Percentiles rank a stretch among this genome's conserved stretches.
phyloP scores from a whole-genome alignment of 2,329 filamentous ascomycete species.

The Teratosphaeria destructans region DNA sequence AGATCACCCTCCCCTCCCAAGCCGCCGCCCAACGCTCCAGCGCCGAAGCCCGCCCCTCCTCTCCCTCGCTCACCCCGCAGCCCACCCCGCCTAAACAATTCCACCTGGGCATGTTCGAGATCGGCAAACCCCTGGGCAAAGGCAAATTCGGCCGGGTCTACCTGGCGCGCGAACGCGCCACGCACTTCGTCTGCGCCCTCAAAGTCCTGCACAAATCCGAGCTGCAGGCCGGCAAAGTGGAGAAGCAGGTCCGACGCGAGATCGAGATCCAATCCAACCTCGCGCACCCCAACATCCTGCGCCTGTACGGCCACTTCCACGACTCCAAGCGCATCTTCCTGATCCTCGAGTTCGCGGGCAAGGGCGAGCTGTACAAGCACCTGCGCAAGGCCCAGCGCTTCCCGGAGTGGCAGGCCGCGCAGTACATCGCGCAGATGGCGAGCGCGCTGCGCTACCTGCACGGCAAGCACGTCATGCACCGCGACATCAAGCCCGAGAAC shows the following conservation, averaged over 20 bases:
- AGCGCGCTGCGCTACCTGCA: conserved; percentile 81
- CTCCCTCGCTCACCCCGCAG: conserved; percentile 12
- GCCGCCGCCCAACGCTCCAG: conserved; percentile 44
- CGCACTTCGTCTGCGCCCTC: conserved; percentile 73
- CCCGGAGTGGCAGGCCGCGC: conserved; percentile 74
- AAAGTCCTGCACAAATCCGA: conserved; percentile 82
- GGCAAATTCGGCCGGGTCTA: conserved; percentile 84
- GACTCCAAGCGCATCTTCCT: conserved; percentile 80
- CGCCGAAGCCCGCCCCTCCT: conserved; percentile 21
- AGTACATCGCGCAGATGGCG: conserved; percentile 87
- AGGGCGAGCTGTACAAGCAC: conserved; percentile 82
- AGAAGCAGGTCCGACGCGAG: conserved; percentile 78
- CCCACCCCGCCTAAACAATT: conserved; percentile 44
- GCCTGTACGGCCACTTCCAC: conserved; percentile 80
- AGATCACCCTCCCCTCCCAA: conserved; percentile 59
- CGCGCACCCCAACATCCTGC: conserved; percentile 73
- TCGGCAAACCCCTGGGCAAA: conserved; percentile 74
- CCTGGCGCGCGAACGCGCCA: conserved; percentile 66
- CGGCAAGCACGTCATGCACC: conserved; percentile 94
- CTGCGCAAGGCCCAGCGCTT: conserved; percentile 68
- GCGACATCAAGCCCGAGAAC: conserved; percentile 96
- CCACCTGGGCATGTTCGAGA: conserved; percentile 90
- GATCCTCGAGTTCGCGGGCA: conserved; percentile 76
- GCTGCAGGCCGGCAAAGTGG: conserved; percentile 67
- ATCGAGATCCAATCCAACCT: conserved; percentile 86